Base-by-base conservation (phyloP, 129 eudicot genomes). In the Calendula officinalis region DNA sequence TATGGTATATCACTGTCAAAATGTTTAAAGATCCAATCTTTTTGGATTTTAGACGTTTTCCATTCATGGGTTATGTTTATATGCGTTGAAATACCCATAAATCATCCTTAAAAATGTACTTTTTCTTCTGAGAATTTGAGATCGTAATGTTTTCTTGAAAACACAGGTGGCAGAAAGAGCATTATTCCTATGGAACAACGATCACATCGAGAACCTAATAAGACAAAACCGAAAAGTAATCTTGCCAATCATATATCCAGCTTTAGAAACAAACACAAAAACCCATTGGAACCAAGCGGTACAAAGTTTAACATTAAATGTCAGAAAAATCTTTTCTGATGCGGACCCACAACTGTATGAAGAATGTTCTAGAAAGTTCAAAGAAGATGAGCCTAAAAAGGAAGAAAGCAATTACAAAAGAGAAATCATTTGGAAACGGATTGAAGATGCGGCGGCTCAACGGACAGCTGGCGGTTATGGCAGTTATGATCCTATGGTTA, bases 101-200 rank as follows among this genome's bases (percentile, higher is more conserved):
- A 61, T 11, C 50, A 12, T 45, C 3, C 30, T 39, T n/a, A n/a
- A 30, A 45, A 63, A 3, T n/a, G n/a, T 11, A 12, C 33, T 12
- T 34, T 45, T 43, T 33, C 8, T 13, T 32, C 54, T 32, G 30
- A 46, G 11, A 46, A 22, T 9, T 64, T 35, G 40, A 35, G 27
- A 34, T 13, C 8, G 1, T 6, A 47, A 48, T 8, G 6, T 32
- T 48, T 17, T 60, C 8, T 27, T 38, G 68, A 53, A 48, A 17
- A 42, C 56, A 2, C 76, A 86, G 95, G 89, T 86, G 55, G 95
- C 95, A 10, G 95, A 86, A 66, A 80, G 95, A 66, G 86, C 95
- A 35, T 71, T 86, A 71, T 86, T 86, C 66, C 70, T 86, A 40
- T 86, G 95, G 90, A 86, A 86, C 83, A 86, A 86, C 10, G 90